These are phyloP conservation scores for Thalassiosira profunda DNA, from an alignment of 108 stramenopile genomes.

Conservation along the genomic window DNA sequence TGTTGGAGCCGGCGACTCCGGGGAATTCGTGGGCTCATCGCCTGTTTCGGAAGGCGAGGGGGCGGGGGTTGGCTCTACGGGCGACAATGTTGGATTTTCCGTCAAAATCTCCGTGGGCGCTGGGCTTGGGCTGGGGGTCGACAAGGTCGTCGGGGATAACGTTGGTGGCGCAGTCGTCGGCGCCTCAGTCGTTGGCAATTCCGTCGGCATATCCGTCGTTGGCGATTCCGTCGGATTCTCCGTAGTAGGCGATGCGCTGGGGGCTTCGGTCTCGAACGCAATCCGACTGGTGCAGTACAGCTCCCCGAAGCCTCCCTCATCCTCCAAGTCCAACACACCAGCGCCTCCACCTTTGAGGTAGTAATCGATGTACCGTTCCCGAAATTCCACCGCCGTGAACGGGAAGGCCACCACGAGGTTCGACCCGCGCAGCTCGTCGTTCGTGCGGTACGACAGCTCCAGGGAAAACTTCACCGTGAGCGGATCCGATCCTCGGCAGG, in stretches of 20 bases:
- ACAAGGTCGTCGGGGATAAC: not conserved
- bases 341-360: slow-evolving; percentile 7
- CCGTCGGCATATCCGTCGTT: not conserved
- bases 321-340: no score
- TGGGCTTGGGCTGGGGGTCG: not conserved
- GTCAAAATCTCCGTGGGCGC: no score
- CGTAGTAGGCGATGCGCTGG: not conserved
- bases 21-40: no score
- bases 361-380: slow-evolving; percentile 11
- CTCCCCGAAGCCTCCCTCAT: slow-evolving; percentile 11
- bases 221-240: not conserved
- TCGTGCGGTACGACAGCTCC: slow-evolving; percentile 20
- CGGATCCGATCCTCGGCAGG: slow-evolving; percentile 17
- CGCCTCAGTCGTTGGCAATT: not conserved
- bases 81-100: no score
- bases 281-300: slow-evolving; percentile 27
- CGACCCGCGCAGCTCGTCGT: slow-evolving; percentile 1
- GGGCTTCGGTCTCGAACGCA: not conserved
- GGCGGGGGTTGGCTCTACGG: not conserved
- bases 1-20: no score
- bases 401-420: slow-evolving; percentile 31
- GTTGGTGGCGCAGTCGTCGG: not conserved
- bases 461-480: slow-evolving; percentile 25
- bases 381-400: slow-evolving; percentile 21
- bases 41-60: not conserved